phyloP scores from a whole-genome alignment of 2,329 filamentous ascomycete genomes.

The Zymoseptoria passerinii region DNA sequence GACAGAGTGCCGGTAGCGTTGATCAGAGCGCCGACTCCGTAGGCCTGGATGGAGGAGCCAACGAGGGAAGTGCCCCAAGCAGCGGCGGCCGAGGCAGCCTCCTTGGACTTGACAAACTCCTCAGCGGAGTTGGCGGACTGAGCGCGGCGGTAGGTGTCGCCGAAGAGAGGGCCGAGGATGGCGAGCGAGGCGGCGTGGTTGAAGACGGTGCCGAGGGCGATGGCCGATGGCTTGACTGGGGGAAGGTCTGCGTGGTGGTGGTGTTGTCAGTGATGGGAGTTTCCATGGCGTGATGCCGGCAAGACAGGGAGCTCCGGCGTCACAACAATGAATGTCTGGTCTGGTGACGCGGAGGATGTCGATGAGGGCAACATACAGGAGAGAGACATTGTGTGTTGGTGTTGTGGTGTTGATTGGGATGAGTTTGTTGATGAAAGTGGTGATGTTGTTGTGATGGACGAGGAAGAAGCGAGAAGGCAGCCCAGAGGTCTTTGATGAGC shows the following conservation, averaged over 20 bases:
- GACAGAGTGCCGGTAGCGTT: conserved; percentile 91
- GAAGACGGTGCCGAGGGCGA: conserved; percentile 92
- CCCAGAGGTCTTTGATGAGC: not conserved
- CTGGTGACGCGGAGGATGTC: conserved; percentile 1
- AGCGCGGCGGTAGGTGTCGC: conserved; percentile 87
- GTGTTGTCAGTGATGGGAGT: conserved; percentile 8
- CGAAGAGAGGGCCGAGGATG: conserved; percentile 81
- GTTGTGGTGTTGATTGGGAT: not conserved
- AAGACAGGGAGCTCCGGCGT: not conserved
- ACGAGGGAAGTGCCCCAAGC: conserved; percentile 85
- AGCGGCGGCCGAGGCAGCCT: conserved; percentile 76
- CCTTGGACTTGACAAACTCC: conserved; percentile 90
- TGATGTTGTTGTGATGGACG: not conserved
- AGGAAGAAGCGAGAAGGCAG: not conserved
- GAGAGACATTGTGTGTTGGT: not conserved
- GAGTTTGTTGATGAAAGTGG: not conserved
- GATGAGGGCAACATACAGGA: not conserved
- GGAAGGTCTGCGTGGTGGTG: conserved; percentile 49
- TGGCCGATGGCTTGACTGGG: conserved; percentile 93
- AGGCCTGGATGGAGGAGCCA: conserved; percentile 63
- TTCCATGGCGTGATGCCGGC: not conserved
- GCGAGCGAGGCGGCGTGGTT: conserved; percentile 87
- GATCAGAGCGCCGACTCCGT: conserved; percentile 40
- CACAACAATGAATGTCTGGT: conserved; percentile 1
- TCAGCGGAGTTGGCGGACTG: conserved; percentile 90